Percentiles rank a stretch among this genome's conserved stretches.
These are phyloP conservation scores for Paramecium bursaria DNA, from an alignment of 73 alveolate species.

Conservation along the genomic window DNA sequence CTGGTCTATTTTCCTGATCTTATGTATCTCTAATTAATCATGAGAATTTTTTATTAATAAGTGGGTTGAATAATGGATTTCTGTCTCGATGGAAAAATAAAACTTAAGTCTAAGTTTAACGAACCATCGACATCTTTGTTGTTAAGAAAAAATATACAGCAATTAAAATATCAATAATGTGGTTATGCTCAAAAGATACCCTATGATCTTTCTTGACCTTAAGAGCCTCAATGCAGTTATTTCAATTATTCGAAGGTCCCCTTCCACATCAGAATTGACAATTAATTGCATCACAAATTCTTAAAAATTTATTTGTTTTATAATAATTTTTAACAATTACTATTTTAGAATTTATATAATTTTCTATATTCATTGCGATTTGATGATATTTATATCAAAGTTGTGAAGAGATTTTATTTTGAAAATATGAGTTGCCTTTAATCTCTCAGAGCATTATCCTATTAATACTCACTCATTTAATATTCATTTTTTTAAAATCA, in stretches of 20 bases:
- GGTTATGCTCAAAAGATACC: not conserved
- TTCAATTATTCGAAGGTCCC: not conserved
- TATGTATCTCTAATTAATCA: conserved; percentile 8
- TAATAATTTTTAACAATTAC: no score
- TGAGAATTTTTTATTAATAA: not conserved
- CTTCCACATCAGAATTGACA: conserved; percentile 33
- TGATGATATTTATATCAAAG: no score
- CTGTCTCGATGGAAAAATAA: not conserved
- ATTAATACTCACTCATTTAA: no score
- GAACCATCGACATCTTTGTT: conserved; percentile 38
- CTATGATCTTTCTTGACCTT: conserved; percentile 3
- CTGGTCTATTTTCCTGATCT: not conserved
- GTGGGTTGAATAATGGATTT: conserved; percentile 6
- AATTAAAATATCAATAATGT: conserved; percentile 14
- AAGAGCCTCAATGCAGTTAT: not conserved
- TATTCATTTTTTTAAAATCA: no score
- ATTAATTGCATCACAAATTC: no score
- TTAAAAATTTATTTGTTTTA: no score
- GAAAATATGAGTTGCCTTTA: no score
- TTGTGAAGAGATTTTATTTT: no score
- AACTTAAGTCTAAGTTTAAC: not conserved
- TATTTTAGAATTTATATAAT: no score
- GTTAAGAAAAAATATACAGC: not conserved
- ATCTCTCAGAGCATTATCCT: no score
- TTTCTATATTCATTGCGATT: no score